Evolutionary conservation across 2,329 filamentous ascomycete species (phyloP).

Genomic region (Penicillium sp.): DNA sequence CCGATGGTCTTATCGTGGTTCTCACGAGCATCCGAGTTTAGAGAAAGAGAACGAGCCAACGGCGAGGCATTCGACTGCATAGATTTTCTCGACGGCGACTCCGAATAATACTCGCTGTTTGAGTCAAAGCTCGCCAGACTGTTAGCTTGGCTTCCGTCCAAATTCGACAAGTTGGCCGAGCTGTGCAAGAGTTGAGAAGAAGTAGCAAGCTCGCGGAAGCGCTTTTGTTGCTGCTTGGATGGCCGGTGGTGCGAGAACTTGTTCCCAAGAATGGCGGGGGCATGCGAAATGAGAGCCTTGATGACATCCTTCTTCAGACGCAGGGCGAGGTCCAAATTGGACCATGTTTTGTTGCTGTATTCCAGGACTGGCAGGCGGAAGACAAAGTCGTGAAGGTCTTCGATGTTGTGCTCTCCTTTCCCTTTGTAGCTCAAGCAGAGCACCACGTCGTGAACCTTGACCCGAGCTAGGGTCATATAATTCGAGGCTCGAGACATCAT

Average conservation of each 20-base stretch:
- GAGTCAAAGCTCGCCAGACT: conserved; percentile 45
- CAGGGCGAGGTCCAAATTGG: conserved; percentile 89
- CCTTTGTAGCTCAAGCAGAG: conserved; percentile 96
- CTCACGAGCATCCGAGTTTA: conserved; percentile 38
- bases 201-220: conserved; percentile 81
- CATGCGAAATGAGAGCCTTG: conserved; percentile 90
- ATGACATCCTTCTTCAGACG: conserved; percentile 94
- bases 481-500: conserved; percentile 96
- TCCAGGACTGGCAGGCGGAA: conserved; percentile 94
- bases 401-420: conserved; percentile 90
- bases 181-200: conserved; percentile 67
- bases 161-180: conserved; percentile 34
- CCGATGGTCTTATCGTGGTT: conserved; percentile 27
- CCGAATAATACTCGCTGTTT: conserved; percentile 43
- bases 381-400: conserved; percentile 96
- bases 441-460: conserved; percentile 93
- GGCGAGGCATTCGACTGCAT: conserved; percentile 43
- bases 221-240: conserved; percentile 74
- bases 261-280: conserved; percentile 94
- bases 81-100: conserved; percentile 42
- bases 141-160: conserved; percentile 35
- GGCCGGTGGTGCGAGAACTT: conserved; percentile 91
- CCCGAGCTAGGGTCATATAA: conserved; percentile 96
- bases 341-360: conserved; percentile 99
- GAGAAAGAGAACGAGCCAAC: conserved; percentile 40